Percentiles rank a stretch among this genome's conserved stretches.
phyloP scores from a whole-genome alignment of 345 rosid species.

The Lenwebbia sp. region DNA sequence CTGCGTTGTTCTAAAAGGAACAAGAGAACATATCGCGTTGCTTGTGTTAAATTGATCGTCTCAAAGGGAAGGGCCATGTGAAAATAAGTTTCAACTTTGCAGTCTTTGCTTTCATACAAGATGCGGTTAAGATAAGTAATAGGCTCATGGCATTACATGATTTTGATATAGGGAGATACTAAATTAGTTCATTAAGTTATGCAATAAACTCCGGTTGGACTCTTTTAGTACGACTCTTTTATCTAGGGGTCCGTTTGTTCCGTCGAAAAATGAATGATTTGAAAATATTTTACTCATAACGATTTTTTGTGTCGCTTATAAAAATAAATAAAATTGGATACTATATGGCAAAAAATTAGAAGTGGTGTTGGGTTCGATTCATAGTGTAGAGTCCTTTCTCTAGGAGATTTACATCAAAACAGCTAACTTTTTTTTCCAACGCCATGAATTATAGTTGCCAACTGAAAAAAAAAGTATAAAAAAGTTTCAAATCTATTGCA shows the following conservation, averaged over 20 bases:
- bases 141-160: neutral
- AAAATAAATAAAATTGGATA: neutral
- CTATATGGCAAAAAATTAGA: neutral
- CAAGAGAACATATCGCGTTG: neutral
- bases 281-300: no score
- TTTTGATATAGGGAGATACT: neutral
- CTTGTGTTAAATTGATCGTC: neutral
- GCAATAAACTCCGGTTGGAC: neutral
- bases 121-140: neutral
- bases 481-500: no score
- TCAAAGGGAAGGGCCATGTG: neutral
- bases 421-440: neutral
- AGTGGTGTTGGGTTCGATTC: neutral
- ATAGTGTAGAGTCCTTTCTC: neutral
- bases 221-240: neutral
- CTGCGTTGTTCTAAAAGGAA: neutral
- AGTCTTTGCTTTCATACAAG: neutral
- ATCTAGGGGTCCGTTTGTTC: neutral
- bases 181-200: no score
- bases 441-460: neutral
- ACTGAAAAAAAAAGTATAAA: neutral
- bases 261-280: no score
- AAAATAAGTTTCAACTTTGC: neutral
- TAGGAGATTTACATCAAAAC: neutral
- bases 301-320: no score